Base-by-base conservation (phyloP, 2,329 filamentous ascomycete genomes). In the Aspergillus ruber region DNA sequence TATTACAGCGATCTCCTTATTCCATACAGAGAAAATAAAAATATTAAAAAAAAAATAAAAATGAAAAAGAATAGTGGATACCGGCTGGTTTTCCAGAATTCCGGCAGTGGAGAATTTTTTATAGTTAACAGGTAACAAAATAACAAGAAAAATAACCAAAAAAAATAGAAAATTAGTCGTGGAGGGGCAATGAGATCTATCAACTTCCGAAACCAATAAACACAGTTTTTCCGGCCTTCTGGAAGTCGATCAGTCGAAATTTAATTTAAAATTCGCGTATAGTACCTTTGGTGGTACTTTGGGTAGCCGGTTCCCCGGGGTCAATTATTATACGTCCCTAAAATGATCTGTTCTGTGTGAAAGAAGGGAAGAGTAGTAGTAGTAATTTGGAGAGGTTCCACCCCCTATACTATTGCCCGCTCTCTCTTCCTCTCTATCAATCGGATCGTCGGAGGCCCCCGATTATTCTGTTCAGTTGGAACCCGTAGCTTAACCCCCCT, bases 211-310 rank as follows among this genome's bases (percentile, higher is more conserved):
- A 59, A 50, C 25, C 10, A 27, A 27, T 27, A 27, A 27, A 57
- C 48, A 46, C 58, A 63, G 61, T 64, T 63, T 61, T 56, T 58
- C 63, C 62, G 64, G 49, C 58, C 46, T 54, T 59, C 56, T 62
- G 62, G 61, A 63, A 61, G 54, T 54, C 51, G 63, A 67, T 65
- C 60, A 61, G 61, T 56, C 54, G 25, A 27, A 27, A 27, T 27
- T 27, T 12, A 27, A 12, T 27, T 27, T 12, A 27, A 27, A 12
- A 4, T 27, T 4, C 12, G 25, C 25, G 25, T 12, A 9, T 27
- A 27, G 25, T 27, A 27, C 25, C 12, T 27, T 27, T 9, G 25
- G 9, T 10, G 25, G 25, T 27, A 27, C 25, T 27, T 27, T 27
- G 25, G 25, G 25, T 10, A 27, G 25, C 25, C 25, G 61, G 56